Base-by-base conservation (phyloP, 2,329 filamentous ascomycete genomes). In the Triangularia setosa region DNA sequence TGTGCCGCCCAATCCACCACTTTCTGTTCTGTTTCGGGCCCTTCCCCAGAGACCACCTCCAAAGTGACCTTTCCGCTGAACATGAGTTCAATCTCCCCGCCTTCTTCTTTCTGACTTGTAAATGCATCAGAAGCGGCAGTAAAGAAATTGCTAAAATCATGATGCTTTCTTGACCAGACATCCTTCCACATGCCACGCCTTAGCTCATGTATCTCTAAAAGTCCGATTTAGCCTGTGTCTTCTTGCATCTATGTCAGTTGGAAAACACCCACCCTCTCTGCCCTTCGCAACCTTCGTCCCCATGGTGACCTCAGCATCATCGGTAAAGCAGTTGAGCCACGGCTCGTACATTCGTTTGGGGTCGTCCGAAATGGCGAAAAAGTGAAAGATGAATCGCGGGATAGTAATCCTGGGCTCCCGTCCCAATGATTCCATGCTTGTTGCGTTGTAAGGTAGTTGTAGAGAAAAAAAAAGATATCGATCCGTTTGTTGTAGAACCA, bases 301-400 rank as follows among this genome's bases (percentile, higher is more conserved):
- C 63, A 83, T 78, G 5, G 76, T 71, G 8, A 82, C 70, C 21
- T 68, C 69, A n/a, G 80, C 81, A 57, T 79, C 78, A 3, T 78
- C 69, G 1, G 70, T 70, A 69, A 82, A 83, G 44, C 72, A 77
- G 30, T 72, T 71, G 16, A 79, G 70, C 81, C 81, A 83, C 52
- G 77, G 74, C 62, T 79, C 76, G 57, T 80, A 48, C 40, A 48
- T 77, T 65, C 72, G 70, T n/a, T 75, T 74, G 3, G 72, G 70
- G 24, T 75, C 76, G 67, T 83, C 81, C 24, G 81, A 83, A 12
- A 75, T 69, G 3, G 70, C 73, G 71, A 79, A 83, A 69, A 83
- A 83, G 30, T 72, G 18, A 21, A 21, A 12, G 12, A 60, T 25
- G 12, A 60, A 60, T 1, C 62, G 65, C 65, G 64, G 65, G n/a